Evolutionary conservation across 2,329 filamentous ascomycete species (phyloP).

Genomic region (Myrmaecium sp.): DNA sequence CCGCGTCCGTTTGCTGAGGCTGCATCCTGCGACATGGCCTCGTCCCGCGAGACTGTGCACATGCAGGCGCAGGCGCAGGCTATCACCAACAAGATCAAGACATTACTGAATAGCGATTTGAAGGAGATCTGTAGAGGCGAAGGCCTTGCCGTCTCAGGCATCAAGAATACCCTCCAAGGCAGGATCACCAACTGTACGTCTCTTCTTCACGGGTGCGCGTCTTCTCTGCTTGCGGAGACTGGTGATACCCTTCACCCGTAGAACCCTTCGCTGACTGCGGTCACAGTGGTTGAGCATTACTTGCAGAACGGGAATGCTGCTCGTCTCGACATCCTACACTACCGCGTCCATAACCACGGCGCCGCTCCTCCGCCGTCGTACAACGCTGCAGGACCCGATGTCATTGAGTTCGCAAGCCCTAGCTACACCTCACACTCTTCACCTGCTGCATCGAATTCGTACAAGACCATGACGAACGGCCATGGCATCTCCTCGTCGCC

Average conservation of each 20-base stretch:
- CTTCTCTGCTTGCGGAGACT: slow-evolving; percentile 4
- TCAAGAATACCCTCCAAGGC: slow-evolving; percentile 67
- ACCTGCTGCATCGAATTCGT: slow-evolving; percentile 9
- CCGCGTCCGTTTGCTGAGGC: slow-evolving; percentile 3
- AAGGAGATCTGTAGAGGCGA: slow-evolving; percentile 62
- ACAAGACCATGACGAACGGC: slow-evolving; percentile 10
- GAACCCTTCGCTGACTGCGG: slow-evolving; percentile 2
- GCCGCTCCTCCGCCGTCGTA: slow-evolving; percentile 12
- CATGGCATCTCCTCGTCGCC: slow-evolving; percentile 6
- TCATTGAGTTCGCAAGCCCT: too few species aligned
- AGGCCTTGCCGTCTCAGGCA: slow-evolving; percentile 59
- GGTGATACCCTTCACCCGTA: slow-evolving; percentile 3
- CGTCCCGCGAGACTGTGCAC: slow-evolving; percentile 22
- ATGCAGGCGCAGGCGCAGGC: slow-evolving; percentile 24
- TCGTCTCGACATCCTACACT: slow-evolving; percentile 20
- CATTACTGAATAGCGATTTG: slow-evolving; percentile 47
- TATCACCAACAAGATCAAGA: slow-evolving; percentile 32
- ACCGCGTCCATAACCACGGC: slow-evolving; percentile 25
- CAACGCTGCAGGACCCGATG: slow-evolving; percentile 3
- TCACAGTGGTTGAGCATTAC: slow-evolving; percentile 22
- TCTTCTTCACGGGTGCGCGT: slow-evolving; percentile 6
- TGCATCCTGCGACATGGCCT: slow-evolving; percentile 11
- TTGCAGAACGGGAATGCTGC: slow-evolving; percentile 17
- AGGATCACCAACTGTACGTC: slow-evolving; percentile 64
- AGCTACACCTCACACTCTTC: slow-evolving; percentile 4